Conservation (phyloP, 352 stramenopile species). For the Phytophthora meadii region DNA sequence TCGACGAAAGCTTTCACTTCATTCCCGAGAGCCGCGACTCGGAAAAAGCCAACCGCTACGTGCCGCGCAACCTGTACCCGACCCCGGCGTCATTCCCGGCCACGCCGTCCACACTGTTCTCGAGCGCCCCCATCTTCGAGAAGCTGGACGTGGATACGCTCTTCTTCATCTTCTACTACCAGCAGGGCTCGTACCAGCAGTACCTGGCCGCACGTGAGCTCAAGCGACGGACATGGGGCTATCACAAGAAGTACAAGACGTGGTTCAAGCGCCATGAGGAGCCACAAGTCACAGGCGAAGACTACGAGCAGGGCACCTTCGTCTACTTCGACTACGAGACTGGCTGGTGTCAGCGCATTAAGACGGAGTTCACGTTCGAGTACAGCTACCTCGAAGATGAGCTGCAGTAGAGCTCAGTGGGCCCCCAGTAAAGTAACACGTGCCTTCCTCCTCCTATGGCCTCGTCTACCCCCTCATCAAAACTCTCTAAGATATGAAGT, state of each 20-base stretch:
- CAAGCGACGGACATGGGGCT: slow-evolving; percentile 99
- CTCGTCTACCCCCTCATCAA: slow-evolving; percentile 3
- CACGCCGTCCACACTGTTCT: slow-evolving; percentile 91
- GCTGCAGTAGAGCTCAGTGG: slow-evolving; percentile 51
- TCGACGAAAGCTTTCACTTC: slow-evolving; percentile 93
- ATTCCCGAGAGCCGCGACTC: slow-evolving; percentile 91
- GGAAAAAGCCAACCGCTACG: slow-evolving; percentile 92
- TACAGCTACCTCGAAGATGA: slow-evolving; percentile 97
- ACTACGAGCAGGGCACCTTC: slow-evolving; percentile 99
- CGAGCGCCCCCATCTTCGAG: slow-evolving; percentile 96
- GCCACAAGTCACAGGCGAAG: slow-evolving; percentile 95
- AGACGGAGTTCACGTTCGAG: slow-evolving; percentile 99
- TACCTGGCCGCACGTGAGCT: slow-evolving; percentile 98
- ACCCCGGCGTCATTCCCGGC: slow-evolving; percentile 92
- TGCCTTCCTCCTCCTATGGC: slow-evolving; percentile 12
- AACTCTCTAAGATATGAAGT: neutral
- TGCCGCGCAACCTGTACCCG: slow-evolving; percentile 95
- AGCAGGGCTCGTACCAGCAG: slow-evolving; percentile 99
- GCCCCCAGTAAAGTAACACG: slow-evolving; percentile 45
- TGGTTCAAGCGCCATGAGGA: slow-evolving; percentile 99
- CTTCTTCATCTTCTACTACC: slow-evolving; percentile 99
- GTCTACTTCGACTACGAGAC: slow-evolving; percentile 99
- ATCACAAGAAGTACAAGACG: slow-evolving; percentile 99
- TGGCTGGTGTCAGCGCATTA: slow-evolving; percentile 99
- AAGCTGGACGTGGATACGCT: slow-evolving; percentile 98